phyloP scores from a whole-genome alignment of 2,329 filamentous ascomycete genomes.

The Curvularia eragrostidis region DNA sequence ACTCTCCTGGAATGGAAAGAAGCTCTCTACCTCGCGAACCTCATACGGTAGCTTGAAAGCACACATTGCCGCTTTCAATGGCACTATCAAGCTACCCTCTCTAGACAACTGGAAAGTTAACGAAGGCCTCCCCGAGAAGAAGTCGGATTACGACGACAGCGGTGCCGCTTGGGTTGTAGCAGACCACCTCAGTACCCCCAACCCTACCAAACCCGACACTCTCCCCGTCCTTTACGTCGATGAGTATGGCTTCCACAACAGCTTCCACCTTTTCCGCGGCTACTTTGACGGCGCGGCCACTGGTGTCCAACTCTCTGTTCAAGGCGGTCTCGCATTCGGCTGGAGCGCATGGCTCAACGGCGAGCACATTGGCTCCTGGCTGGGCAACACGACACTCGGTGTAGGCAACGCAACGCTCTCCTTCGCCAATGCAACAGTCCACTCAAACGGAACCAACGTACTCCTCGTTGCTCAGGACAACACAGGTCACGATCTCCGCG shows the following conservation, averaged over 20 bases:
- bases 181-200: conserved; percentile 48
- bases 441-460: conserved; percentile 51
- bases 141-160: conserved; percentile 53
- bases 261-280: conserved; percentile 53
- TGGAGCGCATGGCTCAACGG: conserved; percentile 66
- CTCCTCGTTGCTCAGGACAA: conserved; percentile 66
- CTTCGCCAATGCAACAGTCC: conserved; percentile 59
- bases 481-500: conserved; percentile 64
- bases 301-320: conserved; percentile 59
- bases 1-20: conserved; percentile 51
- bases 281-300: conserved; percentile 50
- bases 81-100: conserved; percentile 48
- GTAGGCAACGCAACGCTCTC: conserved; percentile 54
- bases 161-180: conserved; percentile 53
- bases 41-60: conserved; percentile 49
- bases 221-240: conserved; percentile 52
- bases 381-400: conserved; percentile 56
- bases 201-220: conserved; percentile 48
- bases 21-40: conserved; percentile 38
- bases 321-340: conserved; percentile 63
- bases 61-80: conserved; percentile 32
- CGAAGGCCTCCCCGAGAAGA: conserved; percentile 59
- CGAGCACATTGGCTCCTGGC: conserved; percentile 62
- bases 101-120: conserved; percentile 57
- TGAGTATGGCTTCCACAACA: conserved; percentile 53